Conservation (phyloP, 2,329 filamentous ascomycete species). For the Aspergillus costaricaensis region DNA sequence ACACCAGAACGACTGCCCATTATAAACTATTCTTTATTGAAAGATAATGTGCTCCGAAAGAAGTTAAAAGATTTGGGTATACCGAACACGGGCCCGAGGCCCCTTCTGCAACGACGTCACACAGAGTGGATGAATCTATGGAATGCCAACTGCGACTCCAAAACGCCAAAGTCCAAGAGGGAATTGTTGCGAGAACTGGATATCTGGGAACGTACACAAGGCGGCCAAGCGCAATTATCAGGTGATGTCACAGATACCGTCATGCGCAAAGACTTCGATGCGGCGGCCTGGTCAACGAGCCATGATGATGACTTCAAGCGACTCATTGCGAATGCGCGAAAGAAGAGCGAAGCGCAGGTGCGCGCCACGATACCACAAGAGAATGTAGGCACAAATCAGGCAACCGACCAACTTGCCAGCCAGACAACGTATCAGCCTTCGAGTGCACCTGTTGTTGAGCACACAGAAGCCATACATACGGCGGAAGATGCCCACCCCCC, state of each 20-base stretch:
- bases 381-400: constrained; percentile 5
- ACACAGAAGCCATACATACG: not conserved
- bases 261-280: constrained; percentile 88
- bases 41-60: constrained; percentile 73
- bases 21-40: constrained; percentile 85
- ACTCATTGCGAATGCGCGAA: constrained; percentile 73
- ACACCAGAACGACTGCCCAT: constrained; percentile 69
- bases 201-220: constrained; percentile 82
- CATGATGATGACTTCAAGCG: constrained; percentile 76
- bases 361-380: constrained; percentile 31
- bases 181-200: constrained; percentile 79
- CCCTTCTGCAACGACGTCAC: constrained; percentile 75
- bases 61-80: constrained; percentile 82
- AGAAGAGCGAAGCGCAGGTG: constrained; percentile 46
- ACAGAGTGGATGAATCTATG: constrained; percentile 93
- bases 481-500: constrained; percentile 5
- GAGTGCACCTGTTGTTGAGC: constrained; percentile 1
- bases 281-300: constrained; percentile 69
- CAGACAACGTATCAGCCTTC: constrained; percentile 1
- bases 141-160: constrained; percentile 95
- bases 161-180: constrained; percentile 66
- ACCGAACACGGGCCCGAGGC: constrained; percentile 66
- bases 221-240: constrained; percentile 53
- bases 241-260: constrained; percentile 49
- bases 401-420: not conserved